These are phyloP conservation scores for Cordyceps fumosorosea DNA, from an alignment of 2,329 filamentous ascomycete species.

Conservation along the genomic window DNA sequence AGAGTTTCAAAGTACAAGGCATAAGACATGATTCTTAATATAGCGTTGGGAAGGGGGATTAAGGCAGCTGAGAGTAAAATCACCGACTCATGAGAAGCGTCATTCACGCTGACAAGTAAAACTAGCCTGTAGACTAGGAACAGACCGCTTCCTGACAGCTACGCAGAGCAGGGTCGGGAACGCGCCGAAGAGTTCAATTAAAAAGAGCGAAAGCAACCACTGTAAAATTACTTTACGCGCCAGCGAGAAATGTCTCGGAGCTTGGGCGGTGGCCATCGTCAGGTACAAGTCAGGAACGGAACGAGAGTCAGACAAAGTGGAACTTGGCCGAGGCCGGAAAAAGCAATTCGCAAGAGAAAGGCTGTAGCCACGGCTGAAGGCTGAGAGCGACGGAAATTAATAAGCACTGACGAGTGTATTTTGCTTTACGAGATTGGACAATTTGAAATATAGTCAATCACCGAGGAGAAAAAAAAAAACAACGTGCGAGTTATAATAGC, in stretches of 20 bases:
- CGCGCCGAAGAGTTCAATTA: background rate
- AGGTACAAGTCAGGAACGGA: conserved; percentile 12
- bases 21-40: too few relatives aligned
- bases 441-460: background rate
- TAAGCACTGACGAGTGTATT: background rate
- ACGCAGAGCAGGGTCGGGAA: background rate
- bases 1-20: too few relatives aligned
- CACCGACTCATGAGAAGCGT: background rate
- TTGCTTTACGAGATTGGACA: background rate
- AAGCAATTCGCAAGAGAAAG: background rate
- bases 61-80: background rate
- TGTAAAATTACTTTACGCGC: conserved; percentile 5
- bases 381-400: background rate
- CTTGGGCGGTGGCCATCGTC: background rate
- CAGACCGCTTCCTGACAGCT: background rate
- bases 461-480: background rate
- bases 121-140: background rate
- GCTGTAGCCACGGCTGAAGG: background rate
- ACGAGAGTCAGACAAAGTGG: conserved; percentile 8
- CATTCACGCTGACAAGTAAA: background rate
- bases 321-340: conserved; percentile 8
- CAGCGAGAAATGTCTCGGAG: conserved; percentile 2
- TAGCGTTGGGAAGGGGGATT: too few relatives aligned
- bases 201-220: conserved; percentile 3
- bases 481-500: background rate